These are phyloP conservation scores for Grigorovia yakushimaensis DNA, from an alignment of 805 yeast genomes.

Conservation along the genomic window DNA sequence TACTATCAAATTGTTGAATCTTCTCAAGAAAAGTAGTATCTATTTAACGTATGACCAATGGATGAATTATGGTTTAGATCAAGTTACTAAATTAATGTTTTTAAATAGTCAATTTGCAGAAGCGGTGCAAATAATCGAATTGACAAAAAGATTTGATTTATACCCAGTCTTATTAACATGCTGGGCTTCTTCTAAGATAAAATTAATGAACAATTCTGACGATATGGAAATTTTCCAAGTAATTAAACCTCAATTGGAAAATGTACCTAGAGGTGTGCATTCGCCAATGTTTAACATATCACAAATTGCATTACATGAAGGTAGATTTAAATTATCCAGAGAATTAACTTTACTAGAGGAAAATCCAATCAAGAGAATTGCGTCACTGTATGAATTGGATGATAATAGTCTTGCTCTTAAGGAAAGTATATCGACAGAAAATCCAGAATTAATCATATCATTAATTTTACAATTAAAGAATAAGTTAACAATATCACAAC, in stretches of 20 bases:
- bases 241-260: conserved; percentile 27
- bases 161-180: conserved; percentile 44
- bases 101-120: conserved; percentile 50
- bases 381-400: conserved; percentile 58
- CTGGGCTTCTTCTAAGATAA: conserved; percentile 75
- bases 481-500: conserved; percentile 51
- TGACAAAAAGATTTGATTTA: conserved; percentile 36
- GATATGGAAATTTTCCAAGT: conserved; percentile 50
- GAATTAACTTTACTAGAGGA: conserved; percentile 59
- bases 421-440: conserved; percentile 53
- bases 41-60: conserved; percentile 55
- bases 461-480: conserved; percentile 40
- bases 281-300: conserved; percentile 29
- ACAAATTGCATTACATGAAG: conserved; percentile 41
- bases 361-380: conserved; percentile 46
- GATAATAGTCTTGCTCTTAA: conserved; percentile 59
- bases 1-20: conserved; percentile 57
- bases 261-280: conserved; percentile 25
- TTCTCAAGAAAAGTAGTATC: conserved; percentile 56
- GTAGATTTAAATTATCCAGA: conserved; percentile 60
- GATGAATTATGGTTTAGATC: conserved; percentile 42
- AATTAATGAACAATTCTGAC: conserved; percentile 38
- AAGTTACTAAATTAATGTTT: conserved; percentile 47
- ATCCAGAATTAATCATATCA: conserved; percentile 45
- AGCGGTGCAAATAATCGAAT: conserved; percentile 51